Conservation (phyloP, 31 red algal species). For the Asparagopsis taxiformis region DNA sequence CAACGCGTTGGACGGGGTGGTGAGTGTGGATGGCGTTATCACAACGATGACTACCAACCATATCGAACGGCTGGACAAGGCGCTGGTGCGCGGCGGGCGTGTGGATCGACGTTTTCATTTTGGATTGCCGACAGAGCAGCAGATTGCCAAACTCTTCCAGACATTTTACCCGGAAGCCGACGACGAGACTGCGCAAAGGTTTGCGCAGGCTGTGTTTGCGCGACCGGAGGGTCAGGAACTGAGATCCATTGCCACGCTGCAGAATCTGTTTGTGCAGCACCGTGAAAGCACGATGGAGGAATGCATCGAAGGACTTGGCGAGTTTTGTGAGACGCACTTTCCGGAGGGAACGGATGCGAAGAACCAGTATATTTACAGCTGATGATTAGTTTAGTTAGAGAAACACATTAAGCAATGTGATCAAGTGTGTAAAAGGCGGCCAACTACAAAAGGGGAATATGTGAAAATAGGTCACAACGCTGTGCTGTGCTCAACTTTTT, state of each 20-base stretch:
- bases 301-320: slow-evolving; percentile 14
- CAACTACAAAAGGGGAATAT: too few species aligned
- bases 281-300: slow-evolving; percentile 1
- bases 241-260: slow-evolving; percentile 32
- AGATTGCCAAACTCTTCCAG: slow-evolving; percentile 27
- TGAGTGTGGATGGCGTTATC: slow-evolving; percentile 18
- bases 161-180: slow-evolving; percentile 43
- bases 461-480: too few species aligned
- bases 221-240: background rate
- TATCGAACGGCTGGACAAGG: slow-evolving; percentile 36
- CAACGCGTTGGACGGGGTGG: slow-evolving; percentile 70
- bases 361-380: background rate
- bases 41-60: slow-evolving; percentile 70
- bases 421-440: background rate
- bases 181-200: slow-evolving; percentile 4
- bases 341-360: slow-evolving; percentile 2
- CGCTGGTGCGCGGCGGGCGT: slow-evolving; percentile 60
- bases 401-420: slow-evolving; percentile 6
- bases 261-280: slow-evolving; percentile 47
- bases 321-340: slow-evolving; percentile 7
- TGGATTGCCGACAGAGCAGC: slow-evolving; percentile 1
- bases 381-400: background rate
- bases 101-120: slow-evolving; percentile 49
- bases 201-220: slow-evolving; percentile 10
- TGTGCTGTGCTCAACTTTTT: too few species aligned